phyloP scores from a whole-genome alignment of 2,329 filamentous ascomycete species.

The Tolypocladium paradoxum region DNA sequence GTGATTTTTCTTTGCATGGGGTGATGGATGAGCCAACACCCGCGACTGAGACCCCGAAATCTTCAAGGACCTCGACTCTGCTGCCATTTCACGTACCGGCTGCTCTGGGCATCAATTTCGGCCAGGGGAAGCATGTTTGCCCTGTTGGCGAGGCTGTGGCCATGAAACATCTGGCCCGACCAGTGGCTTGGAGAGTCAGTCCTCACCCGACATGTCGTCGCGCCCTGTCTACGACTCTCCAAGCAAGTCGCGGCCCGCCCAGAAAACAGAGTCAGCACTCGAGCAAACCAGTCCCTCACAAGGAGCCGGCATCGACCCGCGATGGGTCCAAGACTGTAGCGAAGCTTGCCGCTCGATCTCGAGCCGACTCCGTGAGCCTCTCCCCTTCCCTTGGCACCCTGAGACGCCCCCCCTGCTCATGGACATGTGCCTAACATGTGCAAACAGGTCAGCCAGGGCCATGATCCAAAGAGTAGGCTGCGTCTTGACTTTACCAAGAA shows the following conservation, averaged over 20 bases:
- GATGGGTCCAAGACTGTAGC: neutral
- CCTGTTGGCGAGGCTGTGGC: conserved; percentile 4
- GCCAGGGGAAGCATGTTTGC: conserved; percentile 1
- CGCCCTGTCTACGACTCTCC: conserved; percentile 14
- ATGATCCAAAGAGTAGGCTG: conserved; percentile 22
- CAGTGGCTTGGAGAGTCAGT: conserved; percentile 12
- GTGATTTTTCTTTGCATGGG: neutral
- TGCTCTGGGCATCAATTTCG: neutral
- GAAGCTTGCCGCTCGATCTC: conserved; percentile 6
- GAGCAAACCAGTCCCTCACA: neutral
- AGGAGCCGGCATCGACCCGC: neutral
- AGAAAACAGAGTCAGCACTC: neutral
- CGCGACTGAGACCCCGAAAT: neutral
- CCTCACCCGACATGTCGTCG: conserved; percentile 10
- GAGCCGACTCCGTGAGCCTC: conserved; percentile 15
- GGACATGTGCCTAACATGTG: neutral
- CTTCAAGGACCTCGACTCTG: neutral
- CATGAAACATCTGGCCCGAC: conserved; percentile 20
- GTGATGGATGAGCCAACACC: neutral
- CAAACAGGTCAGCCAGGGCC: conserved; percentile 19
- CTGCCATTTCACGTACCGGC: neutral
- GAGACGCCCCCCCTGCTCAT: no score
- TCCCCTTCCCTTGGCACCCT: neutral
- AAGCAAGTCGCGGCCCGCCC: neutral
- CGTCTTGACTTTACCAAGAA: conserved; percentile 13